Base-by-base conservation (phyloP, 2,329 filamentous ascomycete genomes). In the Endocalyx cinctus region DNA sequence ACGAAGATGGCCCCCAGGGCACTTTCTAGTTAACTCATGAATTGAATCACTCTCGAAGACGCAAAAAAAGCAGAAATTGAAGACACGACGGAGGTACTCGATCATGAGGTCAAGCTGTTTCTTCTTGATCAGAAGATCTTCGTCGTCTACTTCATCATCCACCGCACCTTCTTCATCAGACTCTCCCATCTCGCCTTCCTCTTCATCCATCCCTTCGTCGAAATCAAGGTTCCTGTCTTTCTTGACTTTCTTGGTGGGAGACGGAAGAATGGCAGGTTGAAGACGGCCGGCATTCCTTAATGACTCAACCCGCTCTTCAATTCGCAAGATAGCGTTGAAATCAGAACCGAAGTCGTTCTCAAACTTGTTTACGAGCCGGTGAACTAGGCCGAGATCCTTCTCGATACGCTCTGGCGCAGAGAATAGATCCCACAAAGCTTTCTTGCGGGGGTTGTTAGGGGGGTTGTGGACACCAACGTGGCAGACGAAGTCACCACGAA, bases 11-110 rank as follows among this genome's bases (percentile, higher is more conserved):
- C 92, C 92, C 26, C 92, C 92, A 17, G 92, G 88, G 51, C 92
- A 98, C 64, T 98, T 97, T 39, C 92, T 81, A 25, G 87, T 89
- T 46, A 98, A 71, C 63, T 98, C 92, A 54, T 98, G 92, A 15
- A 97, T 82, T 0, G 90, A 97, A 60, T 98, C 92, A 54, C 88
- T 92, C 63, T 98, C 92, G 48, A 98, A 97, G 5, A 98, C 94
- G 59, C 92, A 98, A 69, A 97, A 98, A 70, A 98, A 96, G 68
- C 92, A 98, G 66, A 98, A 97, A 64, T 92, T 96, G 72, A 94
- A 94, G 33, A 98, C 92, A 12, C 92, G 82, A 33, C 92, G 87
- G 39, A 98, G 74, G 58, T 98, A 98, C 64, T 98, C 92, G 33
- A 97, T 92, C 59, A 95, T 74, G 22, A 98, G 71, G 62, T 98